Percentiles rank a stretch among this genome's conserved stretches.
Conservation (phyloP, 768 basidiomycete species). For the Suillus subaureus region DNA sequence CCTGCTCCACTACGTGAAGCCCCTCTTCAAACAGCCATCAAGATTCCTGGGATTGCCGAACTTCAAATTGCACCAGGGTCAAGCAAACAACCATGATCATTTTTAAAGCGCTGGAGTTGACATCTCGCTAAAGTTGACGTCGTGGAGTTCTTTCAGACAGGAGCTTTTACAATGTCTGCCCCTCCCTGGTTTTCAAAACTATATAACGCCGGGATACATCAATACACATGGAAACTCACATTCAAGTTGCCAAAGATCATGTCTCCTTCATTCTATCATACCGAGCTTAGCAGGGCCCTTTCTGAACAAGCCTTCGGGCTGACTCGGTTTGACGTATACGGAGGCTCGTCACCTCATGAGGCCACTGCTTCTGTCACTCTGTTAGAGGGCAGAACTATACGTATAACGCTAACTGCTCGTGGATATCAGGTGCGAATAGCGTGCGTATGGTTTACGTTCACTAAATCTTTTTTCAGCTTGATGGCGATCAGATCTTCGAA, state of each 20-base stretch:
- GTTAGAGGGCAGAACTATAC: constrained; percentile 54
- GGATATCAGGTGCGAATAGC: constrained; percentile 55
- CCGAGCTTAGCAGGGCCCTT: constrained; percentile 58
- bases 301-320: constrained; percentile 63
- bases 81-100: constrained; percentile 25
- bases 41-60: constrained; percentile 14
- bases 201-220: constrained; percentile 26
- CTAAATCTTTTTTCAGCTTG: constrained; percentile 23
- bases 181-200: constrained; percentile 29
- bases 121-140: constrained; percentile 18
- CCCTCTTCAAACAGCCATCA: constrained; percentile 3
- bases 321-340: constrained; percentile 43
- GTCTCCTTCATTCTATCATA: constrained; percentile 34
- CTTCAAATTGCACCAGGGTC: constrained; percentile 32
- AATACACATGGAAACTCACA: constrained; percentile 23
- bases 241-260: constrained; percentile 18
- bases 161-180: constrained; percentile 21
- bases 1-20: not conserved
- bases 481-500: constrained; percentile 46
- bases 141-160: constrained; percentile 18
- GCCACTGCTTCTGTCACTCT: constrained; percentile 57
- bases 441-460: constrained; percentile 6
- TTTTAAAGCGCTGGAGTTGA: constrained; percentile 20
- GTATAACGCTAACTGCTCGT: constrained; percentile 48
- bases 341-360: constrained; percentile 42